Evolutionary conservation across 805 yeast species (phyloP).

Genomic region (Priceomyces carsonii): DNA sequence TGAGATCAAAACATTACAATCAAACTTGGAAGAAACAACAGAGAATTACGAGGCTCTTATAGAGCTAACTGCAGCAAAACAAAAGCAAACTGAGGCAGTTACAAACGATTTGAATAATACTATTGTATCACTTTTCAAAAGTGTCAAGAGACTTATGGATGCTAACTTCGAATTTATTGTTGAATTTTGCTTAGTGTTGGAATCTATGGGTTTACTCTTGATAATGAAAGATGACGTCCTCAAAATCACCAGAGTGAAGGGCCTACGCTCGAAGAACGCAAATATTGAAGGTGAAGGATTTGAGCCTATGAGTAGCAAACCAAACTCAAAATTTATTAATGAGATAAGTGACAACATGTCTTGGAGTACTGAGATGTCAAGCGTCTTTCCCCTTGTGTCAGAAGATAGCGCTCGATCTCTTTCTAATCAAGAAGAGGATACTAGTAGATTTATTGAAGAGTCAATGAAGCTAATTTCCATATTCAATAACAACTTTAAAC

Average conservation of each 20-base stretch:
- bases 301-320: slow-evolving; percentile 33
- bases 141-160: slow-evolving; percentile 16
- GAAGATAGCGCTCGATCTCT: slow-evolving; percentile 9
- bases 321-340: slow-evolving; percentile 41
- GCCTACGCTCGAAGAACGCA: slow-evolving; percentile 52
- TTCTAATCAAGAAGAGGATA: slow-evolving; percentile 14
- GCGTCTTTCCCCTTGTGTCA: slow-evolving; percentile 5
- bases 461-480: slow-evolving; percentile 16
- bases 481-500: slow-evolving; percentile 18
- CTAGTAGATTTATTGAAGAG: slow-evolving; percentile 11
- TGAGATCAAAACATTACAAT: slow-evolving; percentile 47
- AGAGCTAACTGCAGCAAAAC: slow-evolving; percentile 35
- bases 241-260: slow-evolving; percentile 75
- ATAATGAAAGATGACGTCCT: slow-evolving; percentile 43
- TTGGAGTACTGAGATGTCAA: slow-evolving; percentile 46
- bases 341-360: slow-evolving; percentile 40
- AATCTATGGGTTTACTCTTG: slow-evolving; percentile 75
- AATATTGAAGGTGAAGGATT: slow-evolving; percentile 25
- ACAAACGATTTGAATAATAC: slow-evolving; percentile 26
- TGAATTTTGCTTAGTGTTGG: slow-evolving; percentile 58
- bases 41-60: slow-evolving; percentile 44
- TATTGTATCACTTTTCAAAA: slow-evolving; percentile 15
- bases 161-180: slow-evolving; percentile 33
- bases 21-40: slow-evolving; percentile 48
- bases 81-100: slow-evolving; percentile 24